Evolutionary conservation across 2,329 filamentous ascomycete genomes (phyloP).

Genomic region (Coniochaeta sp.): DNA sequence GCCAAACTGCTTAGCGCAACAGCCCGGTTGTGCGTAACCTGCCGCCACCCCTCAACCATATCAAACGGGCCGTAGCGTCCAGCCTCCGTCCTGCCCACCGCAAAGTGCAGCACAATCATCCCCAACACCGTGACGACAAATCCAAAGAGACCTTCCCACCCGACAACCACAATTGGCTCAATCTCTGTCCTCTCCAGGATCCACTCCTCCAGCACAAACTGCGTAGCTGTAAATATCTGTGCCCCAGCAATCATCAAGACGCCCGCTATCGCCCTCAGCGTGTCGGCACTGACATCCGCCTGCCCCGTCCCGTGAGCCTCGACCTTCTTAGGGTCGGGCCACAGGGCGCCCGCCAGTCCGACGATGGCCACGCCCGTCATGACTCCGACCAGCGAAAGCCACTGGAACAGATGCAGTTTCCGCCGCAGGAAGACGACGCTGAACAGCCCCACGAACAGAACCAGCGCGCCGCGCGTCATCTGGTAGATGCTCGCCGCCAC

Average conservation of each 20-base stretch:
- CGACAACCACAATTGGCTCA: slow-evolving; percentile 84
- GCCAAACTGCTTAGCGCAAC: slow-evolving; percentile 73
- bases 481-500: slow-evolving; percentile 96
- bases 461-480: slow-evolving; percentile 92
- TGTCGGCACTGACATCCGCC: slow-evolving; percentile 31
- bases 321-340: slow-evolving; percentile 53
- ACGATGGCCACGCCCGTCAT: slow-evolving; percentile 84
- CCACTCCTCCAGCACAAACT: slow-evolving; percentile 94
- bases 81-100: slow-evolving; percentile 64
- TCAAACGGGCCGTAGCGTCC: slow-evolving; percentile 85
- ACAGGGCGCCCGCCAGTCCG: slow-evolving; percentile 79
- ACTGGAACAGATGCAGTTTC: slow-evolving; percentile 80
- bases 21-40: slow-evolving; percentile 64
- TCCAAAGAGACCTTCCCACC: slow-evolving; percentile 93
- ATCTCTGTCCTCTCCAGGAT: slow-evolving; percentile 61
- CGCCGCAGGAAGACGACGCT: slow-evolving; percentile 84
- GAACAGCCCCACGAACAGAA: slow-evolving; percentile 92
- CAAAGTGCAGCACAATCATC: slow-evolving; percentile 74
- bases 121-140: slow-evolving; percentile 69
- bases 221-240: slow-evolving; percentile 92
- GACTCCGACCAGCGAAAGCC: slow-evolving; percentile 80
- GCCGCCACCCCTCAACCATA: slow-evolving; percentile 72
- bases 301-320: slow-evolving; percentile 21
- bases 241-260: slow-evolving; percentile 87
- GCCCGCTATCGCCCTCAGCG: slow-evolving; percentile 68